Percentiles rank a stretch among this genome's conserved stretches.
Evolutionary conservation across 2,329 filamentous ascomycete genomes (phyloP).

Genomic region (Byssochlamys sp.): DNA sequence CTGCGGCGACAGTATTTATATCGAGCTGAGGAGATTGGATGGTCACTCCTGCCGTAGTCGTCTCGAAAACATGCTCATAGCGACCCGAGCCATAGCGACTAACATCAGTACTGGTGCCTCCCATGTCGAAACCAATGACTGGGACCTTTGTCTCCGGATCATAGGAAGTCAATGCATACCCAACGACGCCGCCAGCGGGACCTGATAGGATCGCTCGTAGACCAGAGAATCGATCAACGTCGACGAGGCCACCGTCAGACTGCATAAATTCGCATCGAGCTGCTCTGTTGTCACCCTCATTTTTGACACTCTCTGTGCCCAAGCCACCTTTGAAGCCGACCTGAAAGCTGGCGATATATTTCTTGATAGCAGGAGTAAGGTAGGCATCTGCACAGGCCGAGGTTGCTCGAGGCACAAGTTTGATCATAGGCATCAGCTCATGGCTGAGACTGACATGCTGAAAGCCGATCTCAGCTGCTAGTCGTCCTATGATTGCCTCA

Average conservation of each 20-base stretch:
- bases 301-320: conserved; percentile 63
- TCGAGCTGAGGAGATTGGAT: conserved; percentile 82
- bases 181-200: conserved; percentile 85
- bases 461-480: conserved; percentile 74
- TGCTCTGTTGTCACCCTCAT: conserved; percentile 54
- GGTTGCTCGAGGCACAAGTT: conserved; percentile 64
- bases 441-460: conserved; percentile 71
- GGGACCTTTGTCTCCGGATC: conserved; percentile 68
- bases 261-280: conserved; percentile 92
- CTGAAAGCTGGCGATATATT: conserved; percentile 68
- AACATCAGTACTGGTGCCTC: conserved; percentile 81
- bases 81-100: conserved; percentile 72
- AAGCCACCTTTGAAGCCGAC: conserved; percentile 72
- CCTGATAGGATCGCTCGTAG: conserved; percentile 78
- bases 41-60: conserved; percentile 77
- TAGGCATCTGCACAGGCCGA: conserved; percentile 74
- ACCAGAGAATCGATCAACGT: conserved; percentile 57
- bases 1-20: conserved; percentile 84
- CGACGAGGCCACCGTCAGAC: conserved; percentile 60
- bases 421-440: conserved; percentile 81
- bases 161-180: conserved; percentile 80
- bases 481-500: conserved; percentile 63
- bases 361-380: conserved; percentile 66
- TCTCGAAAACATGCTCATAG: conserved; percentile 88
- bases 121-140: conserved; percentile 90